Evolutionary conservation across 345 rosid genomes (phyloP), one percentile per base, ranked within the genome.

Genomic region (Pistacia vera): DNA sequence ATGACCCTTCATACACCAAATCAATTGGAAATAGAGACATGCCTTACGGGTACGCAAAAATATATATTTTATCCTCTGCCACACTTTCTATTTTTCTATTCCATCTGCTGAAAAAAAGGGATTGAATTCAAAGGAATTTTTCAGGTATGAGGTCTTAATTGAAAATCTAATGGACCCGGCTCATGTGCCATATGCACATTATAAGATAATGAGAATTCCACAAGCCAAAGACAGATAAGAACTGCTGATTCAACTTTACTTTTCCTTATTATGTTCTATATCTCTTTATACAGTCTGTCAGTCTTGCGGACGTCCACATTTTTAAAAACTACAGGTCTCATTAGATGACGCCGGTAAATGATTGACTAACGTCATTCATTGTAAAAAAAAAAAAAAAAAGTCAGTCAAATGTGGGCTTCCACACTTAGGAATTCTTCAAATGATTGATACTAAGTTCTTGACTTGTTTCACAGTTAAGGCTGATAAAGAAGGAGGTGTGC

Each of bases 131-230:
- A 22, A 5, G 16, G 18, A 46, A 20, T 11, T 46, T 83, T 79
- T 75, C 79, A 90, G 98, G 89, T 90, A 90, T 16, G 98, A 94
- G 77, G 88, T 94, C 56, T 73, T 92, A 84, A 49, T 88, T 35
- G 98, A 92, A 81, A 94, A 94, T 70, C 89, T 88, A 44, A 90
- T 92, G 97, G 97, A 94, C 82, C 97, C 98, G 54, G 92, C 97
- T 83, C 98, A 92, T 82, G 96, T 92, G 70, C 98, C 94, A n/a
- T 91, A 91, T 77, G 93, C 98, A 57, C 98, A 92, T 83, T 86
- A 88, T 75, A 90, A 94, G 76, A 60, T 94, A 60, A 81, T 92
- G 96, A 71, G 68, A 81, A 72, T 59, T 14, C 65, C 61, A 20
- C 66, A 44, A 44, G 77, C 77, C 1, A 78, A 68, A 71, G 81